Conservation (phyloP, 2,329 filamentous ascomycete genomes). For the Pseudovirgaria hyperparasitica region DNA sequence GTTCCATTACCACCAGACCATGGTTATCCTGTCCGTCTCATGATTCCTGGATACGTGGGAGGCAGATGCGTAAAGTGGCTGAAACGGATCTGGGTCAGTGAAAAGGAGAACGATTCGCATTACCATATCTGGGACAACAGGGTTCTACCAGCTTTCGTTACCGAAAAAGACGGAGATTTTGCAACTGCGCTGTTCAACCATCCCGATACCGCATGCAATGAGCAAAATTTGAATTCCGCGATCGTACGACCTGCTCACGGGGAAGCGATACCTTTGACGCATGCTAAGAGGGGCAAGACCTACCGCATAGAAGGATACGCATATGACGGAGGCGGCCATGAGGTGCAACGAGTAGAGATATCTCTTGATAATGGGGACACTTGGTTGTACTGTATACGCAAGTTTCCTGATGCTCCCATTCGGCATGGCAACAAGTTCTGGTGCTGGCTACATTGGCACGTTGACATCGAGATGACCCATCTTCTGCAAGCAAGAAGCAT, state of each 20-base stretch:
- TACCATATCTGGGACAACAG: constrained; percentile 41
- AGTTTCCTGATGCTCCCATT: constrained; percentile 36
- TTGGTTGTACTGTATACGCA: constrained; percentile 37
- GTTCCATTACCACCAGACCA: constrained; percentile 28
- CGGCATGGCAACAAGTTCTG: constrained; percentile 42
- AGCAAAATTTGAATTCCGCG: constrained; percentile 38
- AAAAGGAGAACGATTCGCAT: constrained; percentile 28
- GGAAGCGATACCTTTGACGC: constrained; percentile 27
- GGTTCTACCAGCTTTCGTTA: constrained; percentile 35
- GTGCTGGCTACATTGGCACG: constrained; percentile 41
- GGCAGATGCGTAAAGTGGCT: constrained; percentile 32
- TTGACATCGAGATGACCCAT: constrained; percentile 34
- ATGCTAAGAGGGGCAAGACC: constrained; percentile 24
- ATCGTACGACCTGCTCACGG: constrained; percentile 34
- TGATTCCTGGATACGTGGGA: constrained; percentile 31
- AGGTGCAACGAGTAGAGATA: constrained; percentile 38
- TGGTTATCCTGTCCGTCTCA: constrained; percentile 29
- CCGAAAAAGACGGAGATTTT: constrained; percentile 35
- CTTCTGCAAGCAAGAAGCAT: constrained; percentile 31
- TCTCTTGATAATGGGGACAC: constrained; percentile 33
- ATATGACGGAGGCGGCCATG: constrained; percentile 37
- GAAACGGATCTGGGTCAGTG: constrained; percentile 25
- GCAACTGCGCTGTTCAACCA: constrained; percentile 35
- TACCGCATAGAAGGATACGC: constrained; percentile 37
- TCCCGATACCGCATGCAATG: constrained; percentile 35